A percentile compares a stretch with the other conserved stretches of the same genome.
phyloP scores from a whole-genome alignment of 1,284 basidiomycete species.

The Apiotrichum sp. region DNA sequence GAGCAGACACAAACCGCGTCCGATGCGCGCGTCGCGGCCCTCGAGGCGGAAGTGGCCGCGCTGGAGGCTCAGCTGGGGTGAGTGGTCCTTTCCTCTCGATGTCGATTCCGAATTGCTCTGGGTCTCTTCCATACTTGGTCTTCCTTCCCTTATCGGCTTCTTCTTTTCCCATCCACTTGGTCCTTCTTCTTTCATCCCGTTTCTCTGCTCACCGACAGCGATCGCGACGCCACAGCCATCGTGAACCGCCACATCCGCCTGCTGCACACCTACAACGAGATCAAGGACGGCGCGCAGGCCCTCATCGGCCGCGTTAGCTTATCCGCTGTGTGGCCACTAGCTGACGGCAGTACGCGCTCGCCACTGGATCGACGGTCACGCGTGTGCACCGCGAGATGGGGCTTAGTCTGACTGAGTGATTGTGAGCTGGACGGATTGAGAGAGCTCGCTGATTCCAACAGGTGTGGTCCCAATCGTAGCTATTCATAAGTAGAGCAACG shows the following conservation, averaged over 20 bases:
- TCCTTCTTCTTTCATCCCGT: too few species aligned
- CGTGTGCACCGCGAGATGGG: slow-evolving; percentile 38
- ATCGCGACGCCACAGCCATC: slow-evolving; percentile 30
- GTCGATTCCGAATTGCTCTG: not conserved
- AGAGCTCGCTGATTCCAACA: not conserved
- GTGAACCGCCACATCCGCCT: slow-evolving; percentile 38
- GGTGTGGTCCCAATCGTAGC: not conserved
- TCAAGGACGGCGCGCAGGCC: slow-evolving; percentile 44
- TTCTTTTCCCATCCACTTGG: too few species aligned
- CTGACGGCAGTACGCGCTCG: slow-evolving; percentile 32
- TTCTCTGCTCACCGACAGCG: slow-evolving; percentile 10
- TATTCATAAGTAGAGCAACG: too few species aligned
- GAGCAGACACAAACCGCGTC: too few species aligned
- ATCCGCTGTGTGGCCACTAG: not conserved
- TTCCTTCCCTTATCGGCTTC: too few species aligned
- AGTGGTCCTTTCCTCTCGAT: not conserved
- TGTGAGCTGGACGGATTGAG: too few species aligned
- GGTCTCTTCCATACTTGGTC: too few species aligned
- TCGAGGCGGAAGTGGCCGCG: slow-evolving; percentile 17
- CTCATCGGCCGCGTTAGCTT: slow-evolving; percentile 38
- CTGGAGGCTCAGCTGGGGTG: slow-evolving; percentile 24
- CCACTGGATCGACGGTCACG: slow-evolving; percentile 34
- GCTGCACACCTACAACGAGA: slow-evolving; percentile 46
- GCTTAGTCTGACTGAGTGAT: slow-evolving; percentile 32
- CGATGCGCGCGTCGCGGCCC: not conserved